Evolutionary conservation across 345 rosid genomes (phyloP).

Genomic region (Psidium friedrichsthalianum): DNA sequence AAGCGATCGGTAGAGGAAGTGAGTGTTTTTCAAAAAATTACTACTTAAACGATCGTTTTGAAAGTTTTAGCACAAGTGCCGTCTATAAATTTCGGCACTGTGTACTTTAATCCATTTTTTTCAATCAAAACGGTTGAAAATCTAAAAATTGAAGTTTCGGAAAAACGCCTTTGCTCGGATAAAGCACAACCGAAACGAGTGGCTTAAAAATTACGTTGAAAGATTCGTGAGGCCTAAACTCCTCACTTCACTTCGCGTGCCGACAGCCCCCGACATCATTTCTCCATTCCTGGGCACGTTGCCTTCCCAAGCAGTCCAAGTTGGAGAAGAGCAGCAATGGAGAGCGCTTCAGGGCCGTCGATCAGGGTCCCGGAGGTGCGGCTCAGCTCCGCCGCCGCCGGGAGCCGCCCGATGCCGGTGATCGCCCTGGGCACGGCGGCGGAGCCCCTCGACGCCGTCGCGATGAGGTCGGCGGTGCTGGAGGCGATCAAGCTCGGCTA

Average conservation of each 20-base stretch:
- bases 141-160: no score
- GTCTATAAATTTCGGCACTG: no score
- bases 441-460: slow-evolving; percentile 5
- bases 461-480: slow-evolving; percentile 15
- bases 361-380: slow-evolving; percentile 11
- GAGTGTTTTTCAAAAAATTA: no score
- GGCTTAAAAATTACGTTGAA: neutral
- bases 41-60: no score
- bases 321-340: neutral
- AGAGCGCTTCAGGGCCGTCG: neutral
- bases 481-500: slow-evolving; percentile 33
- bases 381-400: slow-evolving; percentile 2
- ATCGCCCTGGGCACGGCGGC: slow-evolving; percentile 26
- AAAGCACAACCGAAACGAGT: no score
- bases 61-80: no score
- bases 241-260: neutral
- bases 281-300: neutral
- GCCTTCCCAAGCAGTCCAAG: neutral
- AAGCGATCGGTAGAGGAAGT: no score
- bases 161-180: no score
- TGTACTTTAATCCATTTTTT: no score
- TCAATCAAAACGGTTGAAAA: no score
- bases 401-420: slow-evolving; percentile 10
- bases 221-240: neutral
- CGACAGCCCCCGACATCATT: neutral